phyloP scores from a whole-genome alignment of 108 stramenopile species.

The Nitzschia putrida region DNA sequence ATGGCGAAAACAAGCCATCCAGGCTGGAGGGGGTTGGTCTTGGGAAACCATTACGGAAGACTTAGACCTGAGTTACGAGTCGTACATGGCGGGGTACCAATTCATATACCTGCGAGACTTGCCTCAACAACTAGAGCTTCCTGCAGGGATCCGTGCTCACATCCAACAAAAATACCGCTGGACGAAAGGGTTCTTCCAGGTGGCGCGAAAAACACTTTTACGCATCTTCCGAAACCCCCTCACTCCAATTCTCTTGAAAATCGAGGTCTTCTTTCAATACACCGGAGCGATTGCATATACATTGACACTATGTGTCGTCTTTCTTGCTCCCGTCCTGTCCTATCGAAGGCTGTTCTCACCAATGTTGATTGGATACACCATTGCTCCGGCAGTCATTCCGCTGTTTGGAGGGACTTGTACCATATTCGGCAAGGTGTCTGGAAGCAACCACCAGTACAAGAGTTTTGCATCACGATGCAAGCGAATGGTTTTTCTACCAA shows the following conservation, averaged over 20 bases:
- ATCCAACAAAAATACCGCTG: constrained; percentile 35
- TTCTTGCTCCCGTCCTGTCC: neutral
- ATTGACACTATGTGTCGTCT: neutral
- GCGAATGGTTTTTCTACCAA: constrained; percentile 8
- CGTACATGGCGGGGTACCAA: constrained; percentile 26
- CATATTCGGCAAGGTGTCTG: constrained; percentile 14
- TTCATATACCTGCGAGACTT: constrained; percentile 21
- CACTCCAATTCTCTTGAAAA: neutral
- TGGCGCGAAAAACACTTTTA: constrained; percentile 1
- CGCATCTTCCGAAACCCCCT: neutral
- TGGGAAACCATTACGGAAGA: constrained; percentile 42
- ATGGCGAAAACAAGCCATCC: constrained; percentile 24
- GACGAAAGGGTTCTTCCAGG: constrained; percentile 34
- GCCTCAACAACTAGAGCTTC: constrained; percentile 30
- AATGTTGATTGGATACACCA: neutral
- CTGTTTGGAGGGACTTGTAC: neutral
- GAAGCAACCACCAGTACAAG: constrained; percentile 22
- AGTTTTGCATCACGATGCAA: constrained; percentile 3
- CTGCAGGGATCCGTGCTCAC: constrained; percentile 12
- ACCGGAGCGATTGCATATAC: neutral
- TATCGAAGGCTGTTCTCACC: neutral
- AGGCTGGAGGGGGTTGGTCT: constrained; percentile 19
- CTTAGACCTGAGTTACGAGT: constrained; percentile 16
- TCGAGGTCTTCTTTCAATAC: neutral
- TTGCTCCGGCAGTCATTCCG: neutral